These are phyloP conservation scores for Quercus engelmannii DNA, from an alignment of 306 rosid species.

Conservation along the genomic window DNA sequence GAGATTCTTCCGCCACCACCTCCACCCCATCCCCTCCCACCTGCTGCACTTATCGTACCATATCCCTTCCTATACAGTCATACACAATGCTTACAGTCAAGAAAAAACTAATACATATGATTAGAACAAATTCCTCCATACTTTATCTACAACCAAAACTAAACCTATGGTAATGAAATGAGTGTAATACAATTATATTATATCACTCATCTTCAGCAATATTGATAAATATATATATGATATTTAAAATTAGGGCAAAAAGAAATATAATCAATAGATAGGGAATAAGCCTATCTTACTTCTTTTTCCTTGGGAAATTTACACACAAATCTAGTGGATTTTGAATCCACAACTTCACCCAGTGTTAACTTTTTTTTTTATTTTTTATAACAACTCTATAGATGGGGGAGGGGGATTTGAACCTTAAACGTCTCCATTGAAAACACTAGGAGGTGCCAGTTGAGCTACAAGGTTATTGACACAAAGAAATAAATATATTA, in stretches of 20 bases:
- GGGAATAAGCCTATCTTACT: not conserved
- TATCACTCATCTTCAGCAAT: not conserved
- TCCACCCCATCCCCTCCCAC: constrained; percentile 98
- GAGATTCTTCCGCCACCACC: constrained; percentile 99
- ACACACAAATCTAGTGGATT: no score
- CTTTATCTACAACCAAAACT: not conserved
- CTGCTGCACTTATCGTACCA: constrained; percentile 93
- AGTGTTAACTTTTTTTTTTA: no score
- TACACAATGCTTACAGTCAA: constrained; percentile 17
- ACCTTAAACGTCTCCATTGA: no score
- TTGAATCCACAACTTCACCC: no score
- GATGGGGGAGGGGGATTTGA: no score
- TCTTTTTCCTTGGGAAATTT: not conserved
- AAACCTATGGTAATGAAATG: not conserved
- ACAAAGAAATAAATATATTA: no score
- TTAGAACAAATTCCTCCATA: not conserved
- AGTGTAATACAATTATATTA: not conserved
- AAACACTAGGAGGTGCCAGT: no score
- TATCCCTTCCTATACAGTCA: constrained; percentile 74
- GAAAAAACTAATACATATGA: constrained; percentile 16
- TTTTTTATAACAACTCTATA: no score
- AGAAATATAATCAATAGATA: not conserved
- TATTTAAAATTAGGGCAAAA: not conserved
- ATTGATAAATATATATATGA: not conserved
- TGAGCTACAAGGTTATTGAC: no score